Conservation (phyloP, 2,329 filamentous ascomycete genomes). For the Penicillium sp. region DNA sequence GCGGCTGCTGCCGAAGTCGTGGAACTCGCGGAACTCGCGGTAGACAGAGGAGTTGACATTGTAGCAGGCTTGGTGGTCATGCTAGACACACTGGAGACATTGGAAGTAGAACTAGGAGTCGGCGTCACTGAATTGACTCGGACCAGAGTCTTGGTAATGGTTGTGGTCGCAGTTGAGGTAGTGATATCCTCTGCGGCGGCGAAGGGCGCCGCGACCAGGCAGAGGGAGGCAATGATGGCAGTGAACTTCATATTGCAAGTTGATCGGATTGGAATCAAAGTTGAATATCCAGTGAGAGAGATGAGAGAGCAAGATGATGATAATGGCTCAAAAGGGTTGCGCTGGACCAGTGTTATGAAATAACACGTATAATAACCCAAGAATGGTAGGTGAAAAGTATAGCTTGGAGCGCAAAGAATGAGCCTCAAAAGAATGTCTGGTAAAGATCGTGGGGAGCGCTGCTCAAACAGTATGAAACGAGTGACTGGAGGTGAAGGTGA, state of each 20-base stretch:
- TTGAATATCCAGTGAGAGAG: not conserved
- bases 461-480: constrained; percentile 25
- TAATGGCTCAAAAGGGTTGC: not conserved
- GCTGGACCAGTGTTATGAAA: not conserved
- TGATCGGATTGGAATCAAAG: not conserved
- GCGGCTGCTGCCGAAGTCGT: constrained; percentile 16
- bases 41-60: constrained; percentile 23
- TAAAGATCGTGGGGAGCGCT: constrained; percentile 32
- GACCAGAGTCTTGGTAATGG: constrained; percentile 44
- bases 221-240: constrained; percentile 34
- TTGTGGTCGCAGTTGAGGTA: constrained; percentile 37
- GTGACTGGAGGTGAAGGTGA: constrained; percentile 14
- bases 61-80: constrained; percentile 19
- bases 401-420: constrained; percentile 25
- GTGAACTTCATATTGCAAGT: constrained; percentile 39
- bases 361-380: not conserved
- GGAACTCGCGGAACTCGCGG: constrained; percentile 8
- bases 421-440: constrained; percentile 19
- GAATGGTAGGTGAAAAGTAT: not conserved
- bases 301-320: constrained; percentile 1
- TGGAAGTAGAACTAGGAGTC: constrained; percentile 17
- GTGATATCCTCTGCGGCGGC: constrained; percentile 29
- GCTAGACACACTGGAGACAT: not conserved
- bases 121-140: constrained; percentile 45
- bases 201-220: constrained; percentile 35